Base-by-base conservation (phyloP, 306 rosid genomes). In the Rosa lucieae region DNA sequence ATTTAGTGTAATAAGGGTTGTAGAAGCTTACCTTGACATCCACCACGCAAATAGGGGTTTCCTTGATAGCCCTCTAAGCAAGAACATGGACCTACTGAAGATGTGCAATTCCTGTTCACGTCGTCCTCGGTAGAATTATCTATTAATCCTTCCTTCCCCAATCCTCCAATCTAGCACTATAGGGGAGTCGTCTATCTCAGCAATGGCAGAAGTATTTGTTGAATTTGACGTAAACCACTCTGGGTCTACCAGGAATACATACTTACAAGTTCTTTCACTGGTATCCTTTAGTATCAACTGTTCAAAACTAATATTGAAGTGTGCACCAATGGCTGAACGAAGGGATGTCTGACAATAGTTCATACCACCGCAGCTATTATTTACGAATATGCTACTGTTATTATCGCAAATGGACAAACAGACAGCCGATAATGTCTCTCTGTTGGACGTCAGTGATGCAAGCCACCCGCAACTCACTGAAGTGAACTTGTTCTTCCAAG, bases 1-100 rank as follows among this genome's bases (percentile, higher is more conserved):
- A 42, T 42, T 4, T 42, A 8, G 1, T 42, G 43, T 5, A 42
- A 42, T 42, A 42, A 42, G 44, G 44, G 7, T 12, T 13, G 61
- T 26, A 63, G 29, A 26, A 6, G 13, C 23, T 10, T 77, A 77
- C 80, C 80, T 66, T 17, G 51, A 48, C 80, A 77, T 20, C 73
- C 73, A 18, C 3, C 8, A 12, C 0, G 10, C 52, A 77, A 13
- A 40, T 77, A 67, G 23, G 80, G 80, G 21, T 77, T 77, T 26
- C 80, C 80, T 6, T 66, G 23, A 39, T 26, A 49, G 6, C 80
- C 80, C 32, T 3, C 6, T 5, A 3, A 5, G 65, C 80, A 77
- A 23, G 0, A 12, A 67, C 80, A 75, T 32, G 17, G 70, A 15
- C 20, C 3, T 0, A 17, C 0, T 12, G 3, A 0, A 8, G 4